These are phyloP conservation scores for Ceriops zippeliana DNA, from an alignment of 345 rosid species.

Conservation along the genomic window DNA sequence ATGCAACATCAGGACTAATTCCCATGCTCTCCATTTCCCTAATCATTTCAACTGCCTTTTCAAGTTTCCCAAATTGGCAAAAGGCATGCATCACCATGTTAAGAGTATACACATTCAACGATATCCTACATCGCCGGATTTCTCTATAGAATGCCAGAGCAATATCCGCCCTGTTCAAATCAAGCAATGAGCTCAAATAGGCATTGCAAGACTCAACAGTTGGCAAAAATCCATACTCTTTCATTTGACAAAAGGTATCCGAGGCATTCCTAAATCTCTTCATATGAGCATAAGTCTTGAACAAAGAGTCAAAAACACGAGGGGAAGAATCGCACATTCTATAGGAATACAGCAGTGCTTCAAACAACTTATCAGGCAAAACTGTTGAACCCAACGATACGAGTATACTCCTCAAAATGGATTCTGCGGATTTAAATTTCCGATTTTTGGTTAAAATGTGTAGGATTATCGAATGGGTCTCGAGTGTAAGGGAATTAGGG, in stretches of 20 bases:
- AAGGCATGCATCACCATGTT: conserved; percentile 63
- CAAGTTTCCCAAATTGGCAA: conserved; percentile 61
- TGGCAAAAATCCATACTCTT: conserved; percentile 63
- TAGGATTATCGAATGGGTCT: conserved; percentile 53
- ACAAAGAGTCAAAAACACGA: conserved; percentile 67
- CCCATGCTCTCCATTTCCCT: conserved; percentile 53
- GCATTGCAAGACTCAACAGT: conserved; percentile 76
- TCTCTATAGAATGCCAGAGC: conserved; percentile 58
- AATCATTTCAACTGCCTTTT: conserved; percentile 55
- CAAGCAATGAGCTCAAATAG: conserved; percentile 63
- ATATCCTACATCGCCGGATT: conserved; percentile 62
- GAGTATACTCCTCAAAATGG: conserved; percentile 40
- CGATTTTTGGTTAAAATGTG: conserved; percentile 64
- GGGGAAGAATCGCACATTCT: conserved; percentile 72
- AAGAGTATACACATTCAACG: conserved; percentile 68
- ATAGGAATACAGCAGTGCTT: conserved; percentile 54
- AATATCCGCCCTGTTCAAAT: conserved; percentile 53
- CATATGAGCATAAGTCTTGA: conserved; percentile 61
- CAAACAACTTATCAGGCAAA: conserved; percentile 55
- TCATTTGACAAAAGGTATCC: conserved; percentile 55
- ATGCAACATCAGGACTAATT: conserved; percentile 41
- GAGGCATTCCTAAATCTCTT: conserved; percentile 71
- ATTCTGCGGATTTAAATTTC: conserved; percentile 71
- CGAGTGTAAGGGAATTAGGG: conserved; percentile 52
- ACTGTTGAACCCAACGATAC: conserved; percentile 22